Base-by-base conservation (phyloP, 768 basidiomycete species). In the Trametes sanguinea region DNA sequence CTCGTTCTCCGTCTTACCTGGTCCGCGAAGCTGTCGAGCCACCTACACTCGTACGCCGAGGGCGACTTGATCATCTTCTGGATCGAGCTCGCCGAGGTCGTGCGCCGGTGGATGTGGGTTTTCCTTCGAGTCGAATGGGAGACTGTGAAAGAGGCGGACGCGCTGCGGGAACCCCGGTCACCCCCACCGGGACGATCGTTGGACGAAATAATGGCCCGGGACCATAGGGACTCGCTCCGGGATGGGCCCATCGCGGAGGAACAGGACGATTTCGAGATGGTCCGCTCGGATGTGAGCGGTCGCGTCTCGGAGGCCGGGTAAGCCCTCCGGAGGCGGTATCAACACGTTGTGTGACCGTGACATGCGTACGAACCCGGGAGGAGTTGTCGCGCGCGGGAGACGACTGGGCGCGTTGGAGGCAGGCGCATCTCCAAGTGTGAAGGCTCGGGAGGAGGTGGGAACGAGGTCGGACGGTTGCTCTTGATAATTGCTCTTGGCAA, bases 71-170 rank as follows among this genome's bases (percentile, higher is more conserved):
- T 89, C 17, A 92, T 96, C 44, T 97, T 98, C 76, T 85, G 89
- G 81, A 83, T 98, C 54, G 95, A 99, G 75, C 81, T 91, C 45
- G 86, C 95, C 35, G 97, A 98, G 76, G 76, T 99, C 33, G 71
- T 94, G 39, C 81, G 97, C 65, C 76, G 97, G 68, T 99, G 97
- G 97, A 83, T 98, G 79, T 99, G 97, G 97, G 94, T 97, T 30
- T 98, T 97, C 75, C 75, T 98, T 64, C 85, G 97, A 40, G 85
- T 98, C 44, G 97, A 99, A 76, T 99, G 96, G 97, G 96, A 98
- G 76, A 82, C 88, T 8, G 85, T 94, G 52, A 92, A 85, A 75
- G 80, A 78, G 69, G 74, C 76, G 39, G 68, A 62, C 17, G 69
- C 60, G n/a, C 59, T 42, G 30, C 56, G 55, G 35, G 51, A 50